These are phyloP conservation scores for Paramecium caudatum DNA, from an alignment of 73 alveolate species.

Conservation along the genomic window DNA sequence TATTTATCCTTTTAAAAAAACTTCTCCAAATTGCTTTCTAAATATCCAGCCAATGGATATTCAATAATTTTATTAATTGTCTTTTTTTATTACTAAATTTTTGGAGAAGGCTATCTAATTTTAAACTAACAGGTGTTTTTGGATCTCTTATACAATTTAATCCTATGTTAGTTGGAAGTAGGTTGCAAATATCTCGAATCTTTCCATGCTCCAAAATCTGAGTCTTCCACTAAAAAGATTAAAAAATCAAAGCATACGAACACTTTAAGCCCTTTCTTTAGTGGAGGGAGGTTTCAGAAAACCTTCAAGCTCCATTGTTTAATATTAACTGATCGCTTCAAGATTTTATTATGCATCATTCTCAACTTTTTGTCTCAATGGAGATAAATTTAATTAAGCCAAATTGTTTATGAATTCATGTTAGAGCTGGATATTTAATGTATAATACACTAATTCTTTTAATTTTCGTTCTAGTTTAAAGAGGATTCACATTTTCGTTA, in stretches of 20 bases:
- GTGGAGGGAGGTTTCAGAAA: too few relatives aligned
- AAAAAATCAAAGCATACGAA: neutral
- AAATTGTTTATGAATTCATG: neutral
- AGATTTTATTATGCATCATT: conserved; percentile 7
- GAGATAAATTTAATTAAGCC: neutral
- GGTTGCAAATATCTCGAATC: neutral
- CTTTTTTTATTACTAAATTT: conserved; percentile 18
- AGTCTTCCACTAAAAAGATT: conserved; percentile 21
- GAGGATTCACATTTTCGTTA: conserved; percentile 13
- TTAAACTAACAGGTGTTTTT: conserved; percentile 8
- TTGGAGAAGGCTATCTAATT: neutral
- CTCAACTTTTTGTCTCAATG: neutral
- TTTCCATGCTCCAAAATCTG: conserved; percentile 40
- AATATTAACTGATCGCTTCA: conserved; percentile 15
- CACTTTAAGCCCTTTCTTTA: conserved; percentile 37
- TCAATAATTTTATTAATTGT: neutral
- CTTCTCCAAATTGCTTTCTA: neutral
- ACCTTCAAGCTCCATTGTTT: neutral
- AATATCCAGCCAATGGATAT: conserved; percentile 51
- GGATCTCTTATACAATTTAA: neutral
- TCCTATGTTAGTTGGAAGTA: neutral
- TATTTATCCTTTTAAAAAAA: neutral
- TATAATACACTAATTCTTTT: conserved; percentile 16
- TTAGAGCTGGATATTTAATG: neutral
- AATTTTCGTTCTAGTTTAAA: neutral